These are phyloP conservation scores for Penicillium sp. DNA, from an alignment of 2,329 filamentous ascomycete genomes.

Conservation along the genomic window DNA sequence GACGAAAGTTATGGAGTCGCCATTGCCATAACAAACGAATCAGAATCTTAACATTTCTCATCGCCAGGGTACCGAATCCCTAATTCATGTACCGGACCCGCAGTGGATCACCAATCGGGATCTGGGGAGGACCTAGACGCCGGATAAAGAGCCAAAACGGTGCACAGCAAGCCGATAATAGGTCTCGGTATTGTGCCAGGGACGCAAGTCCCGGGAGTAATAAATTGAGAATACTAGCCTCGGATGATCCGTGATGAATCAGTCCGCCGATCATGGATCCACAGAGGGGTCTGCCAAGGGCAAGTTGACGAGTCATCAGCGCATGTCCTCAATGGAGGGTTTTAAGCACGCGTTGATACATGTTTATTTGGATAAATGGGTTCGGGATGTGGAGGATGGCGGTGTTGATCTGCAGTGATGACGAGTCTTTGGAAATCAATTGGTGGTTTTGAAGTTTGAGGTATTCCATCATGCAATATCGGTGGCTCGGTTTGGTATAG, in stretches of 20 bases:
- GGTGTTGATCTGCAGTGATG: conserved; percentile 9
- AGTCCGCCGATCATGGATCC: not conserved
- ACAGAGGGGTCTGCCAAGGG: not conserved
- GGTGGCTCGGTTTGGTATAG: not conserved
- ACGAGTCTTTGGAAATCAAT: conserved; percentile 3
- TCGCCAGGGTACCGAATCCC: not conserved
- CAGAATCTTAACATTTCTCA: conserved; percentile 11
- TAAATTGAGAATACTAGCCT: no score
- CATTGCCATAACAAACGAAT: conserved; percentile 8
- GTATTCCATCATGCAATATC: not conserved
- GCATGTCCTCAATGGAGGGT: not conserved
- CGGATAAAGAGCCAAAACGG: not conserved
- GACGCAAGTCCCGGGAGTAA: not conserved
- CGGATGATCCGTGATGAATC: not conserved
- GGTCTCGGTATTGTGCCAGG: not conserved
- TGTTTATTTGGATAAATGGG: not conserved
- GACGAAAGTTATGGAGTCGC: conserved; percentile 5
- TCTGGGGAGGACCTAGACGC: not conserved
- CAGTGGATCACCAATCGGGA: conserved; percentile 5
- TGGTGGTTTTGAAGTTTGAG: not conserved
- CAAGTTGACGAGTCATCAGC: not conserved
- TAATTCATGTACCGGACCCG: conserved; percentile 1
- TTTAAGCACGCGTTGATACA: not conserved
- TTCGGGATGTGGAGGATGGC: not conserved
- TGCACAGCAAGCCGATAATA: not conserved